phyloP scores from a whole-genome alignment of 1,284 basidiomycete species.

The Cryptococcus jaspeensis region DNA sequence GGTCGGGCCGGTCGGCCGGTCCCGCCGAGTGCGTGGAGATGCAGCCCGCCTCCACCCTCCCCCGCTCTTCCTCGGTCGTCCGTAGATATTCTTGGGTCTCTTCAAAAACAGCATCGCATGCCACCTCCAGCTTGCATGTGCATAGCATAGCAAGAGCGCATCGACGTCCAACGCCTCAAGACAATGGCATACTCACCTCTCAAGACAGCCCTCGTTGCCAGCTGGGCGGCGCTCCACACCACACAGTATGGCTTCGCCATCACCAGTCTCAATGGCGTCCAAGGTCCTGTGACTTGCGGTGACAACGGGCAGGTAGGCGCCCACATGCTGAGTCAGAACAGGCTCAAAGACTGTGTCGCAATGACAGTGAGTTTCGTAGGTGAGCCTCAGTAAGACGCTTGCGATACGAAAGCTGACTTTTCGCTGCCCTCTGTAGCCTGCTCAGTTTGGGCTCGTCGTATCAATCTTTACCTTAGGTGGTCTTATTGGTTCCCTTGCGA shows the following conservation, averaged over 20 bases:
- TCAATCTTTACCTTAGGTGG: constrained; percentile 55
- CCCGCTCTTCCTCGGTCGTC: too few species aligned
- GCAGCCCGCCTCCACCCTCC: too few species aligned
- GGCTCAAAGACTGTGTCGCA: constrained; percentile 25
- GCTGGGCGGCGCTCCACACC: constrained; percentile 42
- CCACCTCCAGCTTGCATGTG: too few species aligned
- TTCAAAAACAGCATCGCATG: too few species aligned
- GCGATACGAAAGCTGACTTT: background rate
- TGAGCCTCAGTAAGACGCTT: background rate
- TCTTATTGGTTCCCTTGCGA: constrained; percentile 41
- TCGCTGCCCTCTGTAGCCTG: constrained; percentile 18
- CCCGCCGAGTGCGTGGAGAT: too few species aligned
- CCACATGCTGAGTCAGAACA: constrained; percentile 2
- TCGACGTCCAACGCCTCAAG: background rate
- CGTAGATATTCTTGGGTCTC: too few species aligned
- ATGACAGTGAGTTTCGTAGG: constrained; percentile 27
- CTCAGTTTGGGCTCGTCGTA: constrained; percentile 49
- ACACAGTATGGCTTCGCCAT: constrained; percentile 45
- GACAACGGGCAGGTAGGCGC: background rate
- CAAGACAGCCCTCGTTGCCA: constrained; percentile 29
- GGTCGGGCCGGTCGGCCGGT: too few species aligned
- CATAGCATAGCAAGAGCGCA: background rate
- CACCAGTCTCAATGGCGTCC: constrained; percentile 43
- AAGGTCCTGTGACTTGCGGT: constrained; percentile 34
- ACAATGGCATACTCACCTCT: constrained; percentile 8